Evolutionary conservation across 129 eudicot species (phyloP), one percentile per base, ranked within the genome.

Genomic region (Lonicera japonica): DNA sequence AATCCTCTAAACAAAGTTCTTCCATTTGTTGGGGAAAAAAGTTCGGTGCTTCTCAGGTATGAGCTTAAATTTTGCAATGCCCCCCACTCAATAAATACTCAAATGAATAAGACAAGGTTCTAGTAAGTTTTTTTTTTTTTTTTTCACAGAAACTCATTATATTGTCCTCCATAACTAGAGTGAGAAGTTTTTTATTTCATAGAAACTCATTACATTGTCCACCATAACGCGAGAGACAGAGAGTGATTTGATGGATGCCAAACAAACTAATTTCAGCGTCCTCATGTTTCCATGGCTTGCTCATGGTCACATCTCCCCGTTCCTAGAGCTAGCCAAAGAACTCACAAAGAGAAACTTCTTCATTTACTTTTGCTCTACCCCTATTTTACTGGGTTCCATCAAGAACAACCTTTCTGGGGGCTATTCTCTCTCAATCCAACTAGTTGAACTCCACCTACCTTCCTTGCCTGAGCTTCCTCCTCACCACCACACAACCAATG

Each of bases 221-320:
- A n/a, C n/a, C n/a, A n/a, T n/a, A n/a, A n/a, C n/a, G 36, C 2
- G 36, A 29, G 36, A 52, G 21, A 52, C 10, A 52, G 5, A 55
- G 36, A 55, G 36, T 5, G 60, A 11, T 19, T 20, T 21, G 10
- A 67, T 56, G 57, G 57, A 67, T 56, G 21, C 47, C 18, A 61
- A 50, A 4, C 24, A 24, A 4, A 43, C 23, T 0, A 65, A 2
- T 14, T 16, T 47, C 15, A 63, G 59, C 0, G 69, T 78, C 0
- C 29, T 81, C 7, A 74, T 78, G 82, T 29, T 81, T 16, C 86
- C 86, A 72, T 81, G 82, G 82, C 67, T 81, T 19, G 79, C 77
- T 10, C 67, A 81, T 51, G 79, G 82, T 19, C 86, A 76, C 74
- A 80, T 80, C 0, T 17, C 66, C 0, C 75, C 85, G 1, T 75